These are phyloP conservation scores for Penicillium thymicola DNA, from an alignment of 2,329 filamentous ascomycete genomes.

Conservation along the genomic window DNA sequence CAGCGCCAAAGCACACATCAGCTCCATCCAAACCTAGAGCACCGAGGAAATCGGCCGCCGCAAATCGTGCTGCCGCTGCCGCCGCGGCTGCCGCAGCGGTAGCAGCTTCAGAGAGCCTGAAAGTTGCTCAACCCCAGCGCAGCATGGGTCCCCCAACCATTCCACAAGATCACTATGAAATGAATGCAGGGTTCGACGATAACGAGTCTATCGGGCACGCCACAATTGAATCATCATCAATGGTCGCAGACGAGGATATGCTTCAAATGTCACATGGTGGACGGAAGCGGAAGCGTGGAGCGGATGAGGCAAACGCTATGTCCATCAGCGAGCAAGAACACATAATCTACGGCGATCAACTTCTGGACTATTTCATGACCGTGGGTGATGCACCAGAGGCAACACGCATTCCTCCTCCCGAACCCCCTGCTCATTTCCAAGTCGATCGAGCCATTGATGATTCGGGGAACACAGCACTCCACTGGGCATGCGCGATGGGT, in stretches of 20 bases:
- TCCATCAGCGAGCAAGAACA: slow-evolving; percentile 74
- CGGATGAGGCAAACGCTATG: slow-evolving; percentile 57
- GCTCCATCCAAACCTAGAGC: slow-evolving; percentile 71
- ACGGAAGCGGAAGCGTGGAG: slow-evolving; percentile 74
- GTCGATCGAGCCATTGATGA: slow-evolving; percentile 91
- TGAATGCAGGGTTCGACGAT: slow-evolving; percentile 62
- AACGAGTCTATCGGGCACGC: slow-evolving; percentile 80
- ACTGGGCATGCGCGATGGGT: slow-evolving; percentile 98
- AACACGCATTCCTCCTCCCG: slow-evolving; percentile 58
- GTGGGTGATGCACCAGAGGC: slow-evolving; percentile 71
- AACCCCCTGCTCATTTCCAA: slow-evolving; percentile 81
- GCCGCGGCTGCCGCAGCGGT: background rate
- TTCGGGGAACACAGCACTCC: slow-evolving; percentile 85
- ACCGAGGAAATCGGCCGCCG: slow-evolving; percentile 60
- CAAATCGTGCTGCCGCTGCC: slow-evolving; percentile 48
- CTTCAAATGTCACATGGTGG: slow-evolving; percentile 62
- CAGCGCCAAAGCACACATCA: slow-evolving; percentile 83
- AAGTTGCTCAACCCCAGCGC: slow-evolving; percentile 29
- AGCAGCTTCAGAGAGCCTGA: slow-evolving; percentile 32
- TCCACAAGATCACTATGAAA: slow-evolving; percentile 64
- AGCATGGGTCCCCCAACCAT: slow-evolving; percentile 37
- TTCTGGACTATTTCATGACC: slow-evolving; percentile 93
- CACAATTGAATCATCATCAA: slow-evolving; percentile 79
- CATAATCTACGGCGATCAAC: slow-evolving; percentile 83
- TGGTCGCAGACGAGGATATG: slow-evolving; percentile 78